Evolutionary conservation across 305 asterid species (phyloP), one percentile per base, ranked within the genome.

Genomic region (Rubia occidens): DNA sequence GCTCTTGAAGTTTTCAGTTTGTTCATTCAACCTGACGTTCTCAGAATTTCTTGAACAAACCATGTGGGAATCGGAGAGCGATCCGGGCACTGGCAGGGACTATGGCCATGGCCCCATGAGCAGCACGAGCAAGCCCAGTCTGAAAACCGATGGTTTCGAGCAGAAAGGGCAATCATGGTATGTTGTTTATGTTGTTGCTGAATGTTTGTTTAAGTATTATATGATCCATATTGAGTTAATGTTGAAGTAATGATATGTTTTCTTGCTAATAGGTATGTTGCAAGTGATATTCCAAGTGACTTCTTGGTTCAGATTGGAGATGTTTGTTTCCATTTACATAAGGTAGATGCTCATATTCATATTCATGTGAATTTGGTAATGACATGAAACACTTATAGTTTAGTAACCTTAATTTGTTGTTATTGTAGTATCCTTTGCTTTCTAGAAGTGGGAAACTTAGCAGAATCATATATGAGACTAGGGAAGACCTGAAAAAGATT

Each of bases 61-160:
- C 64, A 90, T 91, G 97, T 91, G 96, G 97, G 97, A 91, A 71
- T 85, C 93, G 6, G 96, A 90, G 58, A 67, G 82, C n/a, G 96
- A 90, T 70, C 76, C 94, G 9, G 78, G 73, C 3, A 82, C 86
- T 11, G 85, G 85, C 8, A 63, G 86, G 42, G 95, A 84, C 65
- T 86, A 82, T 59, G 85, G 85, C 20, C 79, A 87, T 74, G 97
- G 96, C 74, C 81, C 78, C 60, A 81, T 80, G 54, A 74, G 85
- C 8, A 69, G 86, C 2, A 80, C 64, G 78, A 87, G 35, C 29
- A 20, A 82, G 61, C 85, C 85, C 13, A 85, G 95, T 1, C 78
- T 88, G 32, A 73, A 82, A 83, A 86, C 91, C 51, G 96, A 89
- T 75, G 87, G 91, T 11, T 91, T 91, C 72, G 97, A 89, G 82